Percentiles rank a stretch among this genome's conserved stretches.
Conservation (phyloP, 2,329 filamentous ascomycete species). For the Scedosporium boydii region DNA sequence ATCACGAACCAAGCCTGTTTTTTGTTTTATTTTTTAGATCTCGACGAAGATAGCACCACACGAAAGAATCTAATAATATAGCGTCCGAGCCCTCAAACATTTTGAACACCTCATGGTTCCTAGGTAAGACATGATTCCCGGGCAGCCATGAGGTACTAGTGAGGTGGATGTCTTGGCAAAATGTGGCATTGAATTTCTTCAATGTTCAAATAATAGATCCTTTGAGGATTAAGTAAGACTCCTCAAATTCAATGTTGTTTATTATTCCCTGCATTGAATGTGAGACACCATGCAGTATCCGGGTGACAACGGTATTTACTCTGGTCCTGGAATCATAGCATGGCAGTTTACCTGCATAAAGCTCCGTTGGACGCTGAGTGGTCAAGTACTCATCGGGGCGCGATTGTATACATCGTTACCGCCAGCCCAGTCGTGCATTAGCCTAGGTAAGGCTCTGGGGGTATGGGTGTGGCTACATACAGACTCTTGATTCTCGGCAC, state of each 20-base stretch:
- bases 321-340: background rate
- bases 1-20: background rate
- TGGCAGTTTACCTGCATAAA: background rate
- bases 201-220: too few relatives aligned
- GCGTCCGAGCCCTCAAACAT: background rate
- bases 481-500: background rate
- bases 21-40: background rate
- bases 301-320: background rate
- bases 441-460: too few relatives aligned
- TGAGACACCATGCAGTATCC: conserved; percentile 2
- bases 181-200: background rate
- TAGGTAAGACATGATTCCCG: background rate
- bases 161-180: background rate
- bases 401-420: too few relatives aligned
- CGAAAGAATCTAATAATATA: background rate
- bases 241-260: background rate
- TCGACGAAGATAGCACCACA: background rate
- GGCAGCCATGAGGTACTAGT: background rate
- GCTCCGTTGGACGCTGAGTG: background rate
- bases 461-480: background rate
- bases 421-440: too few relatives aligned
- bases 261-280: background rate
- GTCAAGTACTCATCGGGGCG: background rate
- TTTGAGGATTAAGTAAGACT: background rate
- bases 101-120: background rate